These are phyloP conservation scores for Skeletonema grethae DNA, from an alignment of 108 stramenopile genomes.

Conservation along the genomic window DNA sequence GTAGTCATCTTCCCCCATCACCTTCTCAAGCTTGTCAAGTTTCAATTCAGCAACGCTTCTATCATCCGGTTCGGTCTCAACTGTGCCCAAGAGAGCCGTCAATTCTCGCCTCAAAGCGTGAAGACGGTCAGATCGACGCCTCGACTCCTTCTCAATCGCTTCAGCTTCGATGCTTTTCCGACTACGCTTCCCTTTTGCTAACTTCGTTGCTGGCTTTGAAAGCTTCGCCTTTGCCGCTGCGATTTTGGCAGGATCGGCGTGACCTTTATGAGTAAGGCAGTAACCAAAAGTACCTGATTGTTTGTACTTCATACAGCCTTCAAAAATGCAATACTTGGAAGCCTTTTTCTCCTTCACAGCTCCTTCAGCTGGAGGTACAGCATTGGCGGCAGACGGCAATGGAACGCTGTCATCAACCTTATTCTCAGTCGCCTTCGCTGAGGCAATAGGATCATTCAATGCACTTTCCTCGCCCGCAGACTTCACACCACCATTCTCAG, in stretches of 20 bases:
- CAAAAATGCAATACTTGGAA: slow-evolving; percentile 3
- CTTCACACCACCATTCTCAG: neutral
- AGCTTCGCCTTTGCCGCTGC: slow-evolving; percentile 19
- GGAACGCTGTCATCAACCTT: neutral
- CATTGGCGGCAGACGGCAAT: neutral
- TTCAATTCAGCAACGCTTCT: slow-evolving; percentile 22
- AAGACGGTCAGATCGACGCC: slow-evolving; percentile 30
- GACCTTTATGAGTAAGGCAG: neutral
- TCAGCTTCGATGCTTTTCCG: neutral
- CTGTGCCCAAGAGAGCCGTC: slow-evolving; percentile 15
- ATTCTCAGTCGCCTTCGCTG: neutral
- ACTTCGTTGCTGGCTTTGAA: neutral
- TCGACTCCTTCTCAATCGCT: slow-evolving; percentile 5
- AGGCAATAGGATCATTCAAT: neutral
- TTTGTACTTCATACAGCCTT: slow-evolving; percentile 9
- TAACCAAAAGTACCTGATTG: slow-evolving; percentile 4
- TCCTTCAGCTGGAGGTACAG: neutral
- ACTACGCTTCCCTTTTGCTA: neutral
- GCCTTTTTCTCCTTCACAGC: neutral
- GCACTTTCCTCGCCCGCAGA: neutral
- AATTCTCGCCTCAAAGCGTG: slow-evolving; percentile 25
- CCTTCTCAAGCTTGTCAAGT: slow-evolving; percentile 53
- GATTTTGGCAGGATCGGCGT: neutral
- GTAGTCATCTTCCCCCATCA: slow-evolving; percentile 18
- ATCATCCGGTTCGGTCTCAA: slow-evolving; percentile 6